Evolutionary conservation across 1,284 basidiomycete species (phyloP).

Genomic region (Amylostereum areolatum): DNA sequence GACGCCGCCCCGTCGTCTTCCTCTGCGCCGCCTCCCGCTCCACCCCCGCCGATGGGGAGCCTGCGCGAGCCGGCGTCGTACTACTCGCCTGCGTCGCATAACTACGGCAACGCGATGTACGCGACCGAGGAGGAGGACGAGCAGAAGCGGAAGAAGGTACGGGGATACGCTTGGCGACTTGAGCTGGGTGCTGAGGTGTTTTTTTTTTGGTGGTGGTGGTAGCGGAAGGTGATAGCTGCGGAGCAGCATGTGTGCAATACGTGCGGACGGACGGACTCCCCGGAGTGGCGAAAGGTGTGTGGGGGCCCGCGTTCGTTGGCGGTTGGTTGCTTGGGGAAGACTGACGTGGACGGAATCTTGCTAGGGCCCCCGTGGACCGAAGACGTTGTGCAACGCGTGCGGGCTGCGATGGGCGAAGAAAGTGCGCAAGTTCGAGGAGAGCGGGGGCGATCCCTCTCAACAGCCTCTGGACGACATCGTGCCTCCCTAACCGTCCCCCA

Average conservation of each 20-base stretch:
- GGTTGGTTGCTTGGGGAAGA: slow-evolving; percentile 9
- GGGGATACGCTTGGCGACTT: too few relatives aligned
- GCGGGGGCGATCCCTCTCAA: slow-evolving; percentile 8
- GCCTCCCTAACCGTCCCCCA: slow-evolving; percentile 11
- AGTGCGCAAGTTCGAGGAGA: slow-evolving; percentile 35
- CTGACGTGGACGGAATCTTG: too few relatives aligned
- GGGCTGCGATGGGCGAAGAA: slow-evolving; percentile 81
- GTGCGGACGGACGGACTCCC: slow-evolving; percentile 76
- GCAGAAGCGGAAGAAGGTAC: slow-evolving; percentile 34
- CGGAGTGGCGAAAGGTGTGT: slow-evolving; percentile 77
- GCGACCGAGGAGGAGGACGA: slow-evolving; percentile 9
- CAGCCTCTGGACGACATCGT: slow-evolving; percentile 10
- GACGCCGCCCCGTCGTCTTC: slow-evolving; percentile 4
- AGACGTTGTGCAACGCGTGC: slow-evolving; percentile 86
- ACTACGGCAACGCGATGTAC: slow-evolving; percentile 5
- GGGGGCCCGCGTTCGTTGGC: slow-evolving; percentile 9
- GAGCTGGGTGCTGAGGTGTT: slow-evolving; percentile 2
- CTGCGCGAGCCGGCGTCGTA: slow-evolving; percentile 1
- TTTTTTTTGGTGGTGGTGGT: slow-evolving; percentile 35
- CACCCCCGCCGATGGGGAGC: background rate
- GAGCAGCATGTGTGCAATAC: slow-evolving; percentile 75
- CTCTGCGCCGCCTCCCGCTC: background rate
- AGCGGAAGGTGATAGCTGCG: slow-evolving; percentile 34
- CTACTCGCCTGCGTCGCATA: slow-evolving; percentile 7
- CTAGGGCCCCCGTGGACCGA: slow-evolving; percentile 76